Base-by-base conservation (phyloP, 2,329 filamentous ascomycete species). In the Aspergillus fructus region DNA sequence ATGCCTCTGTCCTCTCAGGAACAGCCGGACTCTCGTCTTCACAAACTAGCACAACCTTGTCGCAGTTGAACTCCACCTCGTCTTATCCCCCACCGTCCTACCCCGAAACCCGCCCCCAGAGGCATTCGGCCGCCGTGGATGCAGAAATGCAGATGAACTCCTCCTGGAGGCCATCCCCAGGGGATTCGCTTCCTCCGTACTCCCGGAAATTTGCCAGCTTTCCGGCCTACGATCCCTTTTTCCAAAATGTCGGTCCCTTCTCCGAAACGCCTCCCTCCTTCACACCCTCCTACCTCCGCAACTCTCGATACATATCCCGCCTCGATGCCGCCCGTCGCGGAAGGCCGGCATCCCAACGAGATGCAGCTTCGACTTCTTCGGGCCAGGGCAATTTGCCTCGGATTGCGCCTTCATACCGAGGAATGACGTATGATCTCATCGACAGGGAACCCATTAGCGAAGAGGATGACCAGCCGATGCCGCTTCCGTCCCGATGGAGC, bases 401-500 rank as follows among this genome's bases (percentile, higher is more conserved):
- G 71, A 83, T 86, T 67, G 76, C 83, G 19, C 79, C 88, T 3
- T 83, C 83, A 30, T 88, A 96, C 74, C 83, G 89, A 53, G 92
- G 91, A 19, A 85, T 96, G 76, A 86, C 89, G 15, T 91, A 91
- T 73, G 91, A 96, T 68, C 82, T 96, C 59, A 87, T 96, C 65
- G 93, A 97, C 76, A 87, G 90, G 62, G 78, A 85, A 30, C 84
- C 88, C 0, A 59, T 69, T 11, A 60, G 68, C 13, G 68, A 76
- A 37, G 68, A 76, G 33, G 84, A 89, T 34, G 85, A 89, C 49
- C 78, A 81, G 1, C 71, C 90, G 42, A 80, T 84, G 56, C 88
- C 89, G 8, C 80, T 97, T 62, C 94, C 94, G 17, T 87, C 88
- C 4, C 84, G 83, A 67, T 97, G 92, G 93, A 96, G 87, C 65